These are phyloP conservation scores for Phytophthora fragariae DNA, from an alignment of 352 stramenopile species.

Conservation along the genomic window DNA sequence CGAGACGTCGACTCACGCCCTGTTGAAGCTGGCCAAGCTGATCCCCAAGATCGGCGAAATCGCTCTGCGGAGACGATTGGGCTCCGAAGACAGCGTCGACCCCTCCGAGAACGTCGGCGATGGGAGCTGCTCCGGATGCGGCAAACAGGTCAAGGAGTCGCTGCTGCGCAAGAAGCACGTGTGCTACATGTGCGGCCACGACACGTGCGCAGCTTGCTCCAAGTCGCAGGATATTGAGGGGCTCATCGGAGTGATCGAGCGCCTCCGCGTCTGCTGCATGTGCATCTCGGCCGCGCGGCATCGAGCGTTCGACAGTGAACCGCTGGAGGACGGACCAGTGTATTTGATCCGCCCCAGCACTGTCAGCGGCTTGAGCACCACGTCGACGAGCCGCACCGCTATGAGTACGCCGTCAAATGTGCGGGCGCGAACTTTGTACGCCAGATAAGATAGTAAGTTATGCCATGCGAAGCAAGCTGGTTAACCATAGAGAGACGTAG, in stretches of 20 bases:
- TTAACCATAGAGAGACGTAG: constrained; percentile 18
- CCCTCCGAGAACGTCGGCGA: constrained; percentile 13
- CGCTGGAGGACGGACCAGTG: constrained; percentile 25
- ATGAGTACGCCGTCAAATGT: constrained; percentile 22
- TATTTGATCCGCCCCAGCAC: constrained; percentile 30
- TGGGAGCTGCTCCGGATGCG: constrained; percentile 42
- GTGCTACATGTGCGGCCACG: constrained; percentile 50
- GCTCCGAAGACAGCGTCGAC: constrained; percentile 33
- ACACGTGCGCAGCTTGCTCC: constrained; percentile 49
- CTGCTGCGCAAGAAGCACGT: constrained; percentile 47
- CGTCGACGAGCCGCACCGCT: constrained; percentile 24
- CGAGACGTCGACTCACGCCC: constrained; percentile 26
- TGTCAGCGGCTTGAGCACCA: constrained; percentile 31
- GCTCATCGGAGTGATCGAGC: constrained; percentile 49
- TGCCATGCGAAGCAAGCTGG: constrained; percentile 9
- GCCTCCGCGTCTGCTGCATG: constrained; percentile 48
- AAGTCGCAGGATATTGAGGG: constrained; percentile 48
- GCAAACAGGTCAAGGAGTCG: constrained; percentile 38
- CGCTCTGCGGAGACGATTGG: constrained; percentile 39
- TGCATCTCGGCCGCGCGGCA: constrained; percentile 43
- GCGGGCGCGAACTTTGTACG: constrained; percentile 13
- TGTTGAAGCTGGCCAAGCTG: constrained; percentile 44
- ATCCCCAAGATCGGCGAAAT: constrained; percentile 46
- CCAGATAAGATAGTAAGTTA: constrained; percentile 2
- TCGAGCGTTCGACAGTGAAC: constrained; percentile 41